These are phyloP conservation scores for Jatropha curcas DNA, from an alignment of 345 rosid species.

Conservation along the genomic window DNA sequence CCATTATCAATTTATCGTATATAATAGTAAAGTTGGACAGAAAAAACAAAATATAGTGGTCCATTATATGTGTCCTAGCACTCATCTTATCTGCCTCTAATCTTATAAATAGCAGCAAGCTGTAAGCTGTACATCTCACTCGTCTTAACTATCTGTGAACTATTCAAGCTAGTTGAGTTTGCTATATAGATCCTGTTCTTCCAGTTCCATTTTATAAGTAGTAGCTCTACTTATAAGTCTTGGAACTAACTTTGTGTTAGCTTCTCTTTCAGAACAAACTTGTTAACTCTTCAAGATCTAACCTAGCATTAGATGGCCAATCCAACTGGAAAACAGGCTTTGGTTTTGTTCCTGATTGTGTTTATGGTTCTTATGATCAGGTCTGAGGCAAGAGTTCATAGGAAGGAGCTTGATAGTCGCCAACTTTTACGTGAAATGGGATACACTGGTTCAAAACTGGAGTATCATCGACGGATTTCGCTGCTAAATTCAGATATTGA, in stretches of 20 bases:
- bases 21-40: background rate
- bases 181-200: background rate
- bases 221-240: background rate
- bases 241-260: background rate
- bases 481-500: background rate
- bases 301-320: constrained; percentile 18
- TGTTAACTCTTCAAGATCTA: background rate
- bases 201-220: background rate
- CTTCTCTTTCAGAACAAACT: background rate
- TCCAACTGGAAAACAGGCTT: background rate
- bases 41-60: constrained; percentile 26
- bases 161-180: background rate
- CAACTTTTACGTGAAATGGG: constrained; percentile 32
- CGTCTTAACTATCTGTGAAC: background rate
- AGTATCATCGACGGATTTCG: constrained; percentile 13
- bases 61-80: constrained; percentile 19
- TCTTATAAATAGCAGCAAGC: constrained; percentile 22
- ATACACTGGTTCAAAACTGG: constrained; percentile 12
- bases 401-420: background rate
- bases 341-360: background rate
- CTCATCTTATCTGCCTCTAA: background rate
- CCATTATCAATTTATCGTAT: background rate
- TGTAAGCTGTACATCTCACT: background rate
- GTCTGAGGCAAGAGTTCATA: constrained; percentile 18
- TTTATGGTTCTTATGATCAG: constrained; percentile 14